Percentiles rank a stretch among this genome's conserved stretches.
Evolutionary conservation across 1,284 basidiomycete species (phyloP).

Genomic region (Fomitopsis schrenkii): DNA sequence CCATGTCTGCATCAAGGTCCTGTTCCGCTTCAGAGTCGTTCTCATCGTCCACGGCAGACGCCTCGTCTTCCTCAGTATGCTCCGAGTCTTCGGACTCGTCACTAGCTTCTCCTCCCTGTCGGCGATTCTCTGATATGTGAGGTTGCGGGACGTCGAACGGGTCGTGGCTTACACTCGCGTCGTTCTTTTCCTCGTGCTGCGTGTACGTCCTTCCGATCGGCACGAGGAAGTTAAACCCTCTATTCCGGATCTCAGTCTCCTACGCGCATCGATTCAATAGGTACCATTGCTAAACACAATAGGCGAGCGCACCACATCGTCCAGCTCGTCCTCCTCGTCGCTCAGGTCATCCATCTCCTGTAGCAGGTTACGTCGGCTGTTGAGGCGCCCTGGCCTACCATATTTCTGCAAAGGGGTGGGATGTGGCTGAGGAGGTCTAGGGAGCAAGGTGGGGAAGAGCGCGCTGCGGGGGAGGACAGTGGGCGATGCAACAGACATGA

Average conservation of each 20-base stretch:
- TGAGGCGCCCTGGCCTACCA: conserved; percentile 49
- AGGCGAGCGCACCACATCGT: conserved; percentile 49
- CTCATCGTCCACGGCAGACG: conserved; percentile 34
- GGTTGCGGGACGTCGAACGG: background rate
- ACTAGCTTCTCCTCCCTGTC: conserved; percentile 44
- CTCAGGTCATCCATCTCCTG: conserved; percentile 83
- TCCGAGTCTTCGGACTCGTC: conserved; percentile 38
- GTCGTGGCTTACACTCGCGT: conserved; percentile 52
- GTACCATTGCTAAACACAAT: background rate
- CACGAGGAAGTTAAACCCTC: conserved; percentile 65
- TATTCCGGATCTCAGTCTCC: conserved; percentile 56
- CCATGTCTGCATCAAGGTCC: conserved; percentile 69
- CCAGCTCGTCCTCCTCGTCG: conserved; percentile 78
- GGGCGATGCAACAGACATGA: conserved; percentile 58
- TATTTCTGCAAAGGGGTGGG: conserved; percentile 53
- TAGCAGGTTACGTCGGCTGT: conserved; percentile 62
- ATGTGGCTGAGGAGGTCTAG: conserved; percentile 61
- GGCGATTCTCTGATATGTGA: background rate
- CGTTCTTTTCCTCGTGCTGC: conserved; percentile 78
- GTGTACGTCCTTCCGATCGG: conserved; percentile 71
- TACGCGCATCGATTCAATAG: conserved; percentile 21
- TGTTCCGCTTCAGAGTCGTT: conserved; percentile 30
- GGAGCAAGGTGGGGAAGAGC: conserved; percentile 60
- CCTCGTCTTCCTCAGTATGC: conserved; percentile 26
- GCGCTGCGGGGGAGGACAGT: conserved; percentile 62